Evolutionary conservation across 495 filamentous ascomycete genomes (phyloP).

Genomic region (Echria macrotheca): DNA sequence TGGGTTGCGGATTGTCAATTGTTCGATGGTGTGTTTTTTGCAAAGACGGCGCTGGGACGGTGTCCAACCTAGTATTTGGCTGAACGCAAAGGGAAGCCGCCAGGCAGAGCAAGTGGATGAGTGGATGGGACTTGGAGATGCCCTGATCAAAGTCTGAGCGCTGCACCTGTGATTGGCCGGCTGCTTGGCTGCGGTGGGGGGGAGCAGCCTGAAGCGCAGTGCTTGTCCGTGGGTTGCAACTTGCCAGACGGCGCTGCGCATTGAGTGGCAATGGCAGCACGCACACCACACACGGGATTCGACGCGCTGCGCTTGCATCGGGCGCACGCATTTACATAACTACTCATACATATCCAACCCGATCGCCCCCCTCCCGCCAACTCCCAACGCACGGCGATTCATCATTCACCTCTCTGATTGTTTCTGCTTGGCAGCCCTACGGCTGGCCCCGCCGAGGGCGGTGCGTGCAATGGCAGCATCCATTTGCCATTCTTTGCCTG

Average conservation of each 20-base stretch:
- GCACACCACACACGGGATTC: not conserved
- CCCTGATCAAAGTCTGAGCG: conserved; percentile 36
- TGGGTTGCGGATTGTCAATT: conserved; percentile 11
- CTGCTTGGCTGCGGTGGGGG: conserved; percentile 17
- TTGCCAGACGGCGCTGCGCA: conserved; percentile 11
- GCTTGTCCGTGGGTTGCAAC: conserved; percentile 7
- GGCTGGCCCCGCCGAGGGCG: no score
- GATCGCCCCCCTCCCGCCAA: not conserved
- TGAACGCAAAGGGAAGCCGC: conserved; percentile 15
- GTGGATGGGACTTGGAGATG: conserved; percentile 23
- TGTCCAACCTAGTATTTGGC: conserved; percentile 14
- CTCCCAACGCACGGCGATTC: no score
- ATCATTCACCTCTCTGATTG: no score
- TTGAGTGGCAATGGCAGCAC: not conserved
- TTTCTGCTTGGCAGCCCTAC: not conserved
- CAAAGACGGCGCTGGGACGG: conserved; percentile 14
- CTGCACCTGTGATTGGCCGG: conserved; percentile 27
- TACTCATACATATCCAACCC: not conserved
- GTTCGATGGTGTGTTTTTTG: conserved; percentile 7
- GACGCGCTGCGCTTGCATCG: not conserved
- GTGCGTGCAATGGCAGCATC: no score
- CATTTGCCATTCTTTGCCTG: no score
- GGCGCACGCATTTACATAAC: not conserved
- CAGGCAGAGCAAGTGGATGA: conserved; percentile 10
- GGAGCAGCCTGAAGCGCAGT: conserved; percentile 15